Conservation (phyloP, 441 rosid species). For the Pelargonium hybrid region DNA sequence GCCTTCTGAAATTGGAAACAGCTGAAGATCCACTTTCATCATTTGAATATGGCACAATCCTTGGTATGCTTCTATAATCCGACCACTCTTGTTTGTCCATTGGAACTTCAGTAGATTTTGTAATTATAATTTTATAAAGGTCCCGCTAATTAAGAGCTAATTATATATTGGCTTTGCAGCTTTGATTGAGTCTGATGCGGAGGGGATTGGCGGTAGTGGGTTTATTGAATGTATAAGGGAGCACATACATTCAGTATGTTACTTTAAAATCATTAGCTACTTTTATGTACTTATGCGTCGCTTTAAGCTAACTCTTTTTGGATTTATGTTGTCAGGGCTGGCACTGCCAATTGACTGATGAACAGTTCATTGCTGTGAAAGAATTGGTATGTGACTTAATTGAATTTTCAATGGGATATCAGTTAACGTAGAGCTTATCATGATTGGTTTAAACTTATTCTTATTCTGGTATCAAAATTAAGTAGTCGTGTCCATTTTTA, state of each 20-base stretch:
- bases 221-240: conserved; percentile 96
- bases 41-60: conserved; percentile 91
- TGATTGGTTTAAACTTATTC: background rate
- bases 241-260: conserved; percentile 78
- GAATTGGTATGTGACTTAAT: conserved; percentile 58
- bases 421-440: background rate
- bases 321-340: conserved; percentile 61
- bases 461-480: background rate
- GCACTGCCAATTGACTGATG: conserved; percentile 77
- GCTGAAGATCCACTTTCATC: conserved; percentile 98
- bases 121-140: conserved; percentile 5
- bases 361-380: conserved; percentile 97
- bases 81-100: conserved; percentile 4
- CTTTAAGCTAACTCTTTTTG: conserved; percentile 29
- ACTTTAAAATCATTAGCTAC: conserved; percentile 16
- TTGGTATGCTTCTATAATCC: conserved; percentile 41
- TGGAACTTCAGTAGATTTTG: conserved; percentile 14
- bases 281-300: conserved; percentile 16
- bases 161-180: conserved; percentile 46
- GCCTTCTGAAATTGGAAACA: conserved; percentile 80
- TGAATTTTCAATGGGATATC: background rate
- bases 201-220: conserved; percentile 99
- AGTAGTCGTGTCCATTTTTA: background rate
- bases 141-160: conserved; percentile 17
- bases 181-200: conserved; percentile 96